phyloP scores from a whole-genome alignment of 2,329 filamentous ascomycete genomes.

The Parafenestella ontariensis region DNA sequence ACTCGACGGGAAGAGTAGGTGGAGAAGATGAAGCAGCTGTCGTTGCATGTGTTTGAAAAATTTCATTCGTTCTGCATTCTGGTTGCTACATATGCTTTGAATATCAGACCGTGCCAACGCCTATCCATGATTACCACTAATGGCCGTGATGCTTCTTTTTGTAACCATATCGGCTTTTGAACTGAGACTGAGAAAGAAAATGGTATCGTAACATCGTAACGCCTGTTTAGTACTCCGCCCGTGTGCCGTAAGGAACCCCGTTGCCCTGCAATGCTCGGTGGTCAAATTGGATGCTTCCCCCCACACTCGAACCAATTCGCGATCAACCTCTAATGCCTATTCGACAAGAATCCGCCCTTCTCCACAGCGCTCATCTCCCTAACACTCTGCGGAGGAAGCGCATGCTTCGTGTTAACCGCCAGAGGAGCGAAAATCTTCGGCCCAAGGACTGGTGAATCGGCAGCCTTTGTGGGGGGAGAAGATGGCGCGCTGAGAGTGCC shows the following conservation, averaged over 20 bases:
- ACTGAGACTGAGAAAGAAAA: conserved; percentile 19
- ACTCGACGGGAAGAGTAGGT: not conserved
- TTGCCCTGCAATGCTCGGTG: not conserved
- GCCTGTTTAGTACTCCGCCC: conserved; percentile 5
- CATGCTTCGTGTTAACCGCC: conserved; percentile 44
- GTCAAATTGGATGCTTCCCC: not conserved
- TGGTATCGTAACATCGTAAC: conserved; percentile 30
- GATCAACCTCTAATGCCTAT: conserved; percentile 30
- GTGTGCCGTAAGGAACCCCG: not conserved
- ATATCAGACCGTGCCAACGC: conserved; percentile 4
- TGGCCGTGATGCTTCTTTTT: conserved; percentile 26
- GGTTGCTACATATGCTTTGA: not conserved
- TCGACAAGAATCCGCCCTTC: conserved; percentile 40
- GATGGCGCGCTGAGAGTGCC: conserved; percentile 37
- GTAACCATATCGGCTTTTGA: conserved; percentile 26
- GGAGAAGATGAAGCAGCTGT: not conserved
- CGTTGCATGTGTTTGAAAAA: not conserved
- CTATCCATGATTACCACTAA: conserved; percentile 19
- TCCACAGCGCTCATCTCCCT: conserved; percentile 31
- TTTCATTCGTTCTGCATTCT: conserved; percentile 1
- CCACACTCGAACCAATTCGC: not conserved
- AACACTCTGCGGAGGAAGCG: conserved; percentile 29
- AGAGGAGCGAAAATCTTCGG: conserved; percentile 41
- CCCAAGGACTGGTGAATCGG: conserved; percentile 36
- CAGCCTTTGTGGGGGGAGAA: conserved; percentile 33